These are phyloP conservation scores for Leccinum truebloodii DNA, from an alignment of 768 basidiomycete species.

Conservation along the genomic window DNA sequence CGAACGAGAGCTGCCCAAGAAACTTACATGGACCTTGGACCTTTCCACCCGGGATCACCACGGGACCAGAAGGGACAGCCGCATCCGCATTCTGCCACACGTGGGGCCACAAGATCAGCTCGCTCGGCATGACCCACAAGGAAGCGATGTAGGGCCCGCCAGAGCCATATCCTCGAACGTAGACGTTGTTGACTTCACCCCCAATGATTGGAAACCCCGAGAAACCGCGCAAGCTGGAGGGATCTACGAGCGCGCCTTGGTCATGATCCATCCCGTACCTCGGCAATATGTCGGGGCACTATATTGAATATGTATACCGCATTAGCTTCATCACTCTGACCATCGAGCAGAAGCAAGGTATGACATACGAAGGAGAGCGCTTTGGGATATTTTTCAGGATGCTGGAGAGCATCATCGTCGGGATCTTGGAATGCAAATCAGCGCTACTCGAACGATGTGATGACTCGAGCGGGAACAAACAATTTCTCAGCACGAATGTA, in stretches of 20 bases:
- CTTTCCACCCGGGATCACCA: neutral
- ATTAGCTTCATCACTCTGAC: neutral
- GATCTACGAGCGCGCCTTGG: neutral
- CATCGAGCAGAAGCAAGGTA: neutral
- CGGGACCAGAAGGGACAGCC: neutral
- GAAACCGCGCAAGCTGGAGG: neutral
- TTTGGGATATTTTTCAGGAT: neutral
- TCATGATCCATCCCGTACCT: neutral
- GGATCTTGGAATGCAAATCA: neutral
- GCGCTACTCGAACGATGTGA: neutral
- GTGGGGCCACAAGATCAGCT: neutral
- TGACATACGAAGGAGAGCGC: neutral
- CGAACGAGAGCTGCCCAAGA: neutral
- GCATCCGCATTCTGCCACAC: neutral
- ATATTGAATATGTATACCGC: neutral
- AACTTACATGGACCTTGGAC: neutral
- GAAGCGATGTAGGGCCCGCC: neutral
- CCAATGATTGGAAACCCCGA: neutral
- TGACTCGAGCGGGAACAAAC: neutral
- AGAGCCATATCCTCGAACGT: neutral
- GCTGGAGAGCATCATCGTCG: neutral
- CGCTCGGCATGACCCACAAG: neutral
- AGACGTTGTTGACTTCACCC: neutral
- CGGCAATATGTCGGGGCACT: neutral
- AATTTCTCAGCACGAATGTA: neutral